These are phyloP conservation scores for Fraxinus xanthoxyloides DNA, from an alignment of 305 asterid genomes.

Conservation along the genomic window DNA sequence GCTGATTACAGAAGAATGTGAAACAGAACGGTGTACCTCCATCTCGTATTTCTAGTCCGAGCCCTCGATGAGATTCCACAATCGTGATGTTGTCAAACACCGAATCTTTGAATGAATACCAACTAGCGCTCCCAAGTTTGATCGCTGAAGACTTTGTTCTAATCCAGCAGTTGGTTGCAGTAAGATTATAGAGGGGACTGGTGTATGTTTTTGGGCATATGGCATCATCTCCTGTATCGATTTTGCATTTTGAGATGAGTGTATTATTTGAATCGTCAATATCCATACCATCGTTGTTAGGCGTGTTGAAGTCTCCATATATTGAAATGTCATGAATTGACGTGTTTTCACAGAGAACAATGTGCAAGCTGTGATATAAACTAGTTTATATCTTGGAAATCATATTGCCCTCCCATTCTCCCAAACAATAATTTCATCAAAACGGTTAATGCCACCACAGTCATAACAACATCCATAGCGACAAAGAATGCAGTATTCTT, in stretches of 20 bases:
- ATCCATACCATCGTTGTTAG: conserved; percentile 91
- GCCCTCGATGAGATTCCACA: conserved; percentile 80
- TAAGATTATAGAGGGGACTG: conserved; percentile 64
- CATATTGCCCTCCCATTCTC: no score
- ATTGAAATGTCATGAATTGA: conserved; percentile 62
- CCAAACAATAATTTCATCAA: no score
- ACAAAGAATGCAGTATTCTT: conserved; percentile 2
- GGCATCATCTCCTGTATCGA: conserved; percentile 92
- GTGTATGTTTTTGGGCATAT: conserved; percentile 82
- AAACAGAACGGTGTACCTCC: conserved; percentile 56
- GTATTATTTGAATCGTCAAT: conserved; percentile 89
- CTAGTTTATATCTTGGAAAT: not conserved
- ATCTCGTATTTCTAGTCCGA: conserved; percentile 83
- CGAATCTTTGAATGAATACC: conserved; percentile 50
- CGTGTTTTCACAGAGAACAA: conserved; percentile 67
- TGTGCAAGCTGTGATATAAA: conserved; percentile 59
- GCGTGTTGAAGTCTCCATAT: conserved; percentile 77
- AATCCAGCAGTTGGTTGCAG: conserved; percentile 78
- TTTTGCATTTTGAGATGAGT: conserved; percentile 61
- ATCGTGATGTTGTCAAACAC: conserved; percentile 77
- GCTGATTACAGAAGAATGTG: not conserved
- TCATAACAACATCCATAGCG: not conserved
- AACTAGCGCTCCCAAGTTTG: conserved; percentile 91
- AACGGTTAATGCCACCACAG: no score
- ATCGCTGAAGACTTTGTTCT: conserved; percentile 88